Evolutionary conservation across 192 early-diverging fungal genomes (phyloP), one percentile per base, ranked within the genome.

Genomic region (Rhizophagus sp.): DNA sequence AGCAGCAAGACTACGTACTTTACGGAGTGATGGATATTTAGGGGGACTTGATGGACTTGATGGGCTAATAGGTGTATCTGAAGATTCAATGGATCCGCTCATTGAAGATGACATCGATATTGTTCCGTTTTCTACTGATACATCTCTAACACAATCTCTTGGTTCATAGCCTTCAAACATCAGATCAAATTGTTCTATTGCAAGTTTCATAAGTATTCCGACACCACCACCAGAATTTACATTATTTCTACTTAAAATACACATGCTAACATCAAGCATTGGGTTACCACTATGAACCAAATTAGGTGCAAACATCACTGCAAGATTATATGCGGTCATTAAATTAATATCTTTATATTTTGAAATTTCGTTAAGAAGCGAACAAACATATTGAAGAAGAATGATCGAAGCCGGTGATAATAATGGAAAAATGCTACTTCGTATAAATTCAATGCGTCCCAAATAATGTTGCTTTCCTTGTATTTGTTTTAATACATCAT

Each of bases 291-390:
- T 79, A 61, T 79, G 87, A 50, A 97, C 90, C 80, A 98, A 87
- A 78, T 97, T 98, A 8, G 96, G 96, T 7, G 95, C 88, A 89
- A 95, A 94, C 2, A 96, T 93, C 15, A 96, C 90, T 0, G 95
- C 93, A 64, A 97, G 85, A 82, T 95, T 96, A 44, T 86, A 85
- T 5, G 93, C 78, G 2, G 92, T 96, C 97, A 98, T 98, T 75
- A 91, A 88, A 88, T 97, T 98, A 1, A 80, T 79, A 52, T 83
- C 80, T 25, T 89, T 86, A 79, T 93, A 86, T 30, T 89, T 85
- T 27, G 94, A 90, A 36, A 96, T 90, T 22, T 91, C 86, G 49
- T 88, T 85, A 52, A 97, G 85, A 33, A 97, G 90, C 30, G 85
- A 80, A 78, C 94, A 93, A n/a, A 95, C 84, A 50, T 90, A 90